Base-by-base conservation (phyloP, 2,329 filamentous ascomycete species). In the Stachybotrys elegans region DNA sequence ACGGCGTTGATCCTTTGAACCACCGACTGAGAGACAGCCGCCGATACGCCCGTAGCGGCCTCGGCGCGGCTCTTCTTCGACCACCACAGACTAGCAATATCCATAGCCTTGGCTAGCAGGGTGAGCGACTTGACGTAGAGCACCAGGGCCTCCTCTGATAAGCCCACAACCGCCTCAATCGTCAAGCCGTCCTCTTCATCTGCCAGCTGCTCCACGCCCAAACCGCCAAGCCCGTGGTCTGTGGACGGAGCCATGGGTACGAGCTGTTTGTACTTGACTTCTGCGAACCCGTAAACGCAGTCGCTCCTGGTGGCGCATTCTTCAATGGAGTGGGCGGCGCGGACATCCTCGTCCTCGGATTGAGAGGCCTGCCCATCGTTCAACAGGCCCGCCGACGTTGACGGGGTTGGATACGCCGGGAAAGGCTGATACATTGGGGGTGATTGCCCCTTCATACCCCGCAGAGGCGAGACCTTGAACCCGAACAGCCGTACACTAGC, bases 211-310 rank as follows among this genome's bases (percentile, higher is more conserved):
- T 84, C 80, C 8, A 70, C 59, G 4, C 70, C 68, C n/a, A 77
- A 64, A 13, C 83, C 81, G 6, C 84, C 83, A 4, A 89, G 74
- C 6, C 81, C 82, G 52, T 86, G 81, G 40, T 88, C 82, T 52
- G 78, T 79, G 0, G 87, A 92, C 2, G 92, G 93, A 2, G 88
- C 83, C 36, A 93, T 71, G 4, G 93, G 93, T 40, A 96, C 81
- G n/a, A 98, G 77, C 65, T 98, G 93, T 65, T 94, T 93, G 67
- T 94, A 96, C 66, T 98, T 98, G 59, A 98, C 92, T 67, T 98
- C 92, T 6, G 93, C 93, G 65, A 98, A 97, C 4, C 92, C 91
- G 62, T 91, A 98, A 3, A 98, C 91, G 37, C 96, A 93, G 62
- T 98, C 91, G 59, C 91, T 96, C 31, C 91, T 79, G 23, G 90